Base-by-base conservation (phyloP, 2,329 filamentous ascomycete genomes). In the Colletotrichum sp. region DNA sequence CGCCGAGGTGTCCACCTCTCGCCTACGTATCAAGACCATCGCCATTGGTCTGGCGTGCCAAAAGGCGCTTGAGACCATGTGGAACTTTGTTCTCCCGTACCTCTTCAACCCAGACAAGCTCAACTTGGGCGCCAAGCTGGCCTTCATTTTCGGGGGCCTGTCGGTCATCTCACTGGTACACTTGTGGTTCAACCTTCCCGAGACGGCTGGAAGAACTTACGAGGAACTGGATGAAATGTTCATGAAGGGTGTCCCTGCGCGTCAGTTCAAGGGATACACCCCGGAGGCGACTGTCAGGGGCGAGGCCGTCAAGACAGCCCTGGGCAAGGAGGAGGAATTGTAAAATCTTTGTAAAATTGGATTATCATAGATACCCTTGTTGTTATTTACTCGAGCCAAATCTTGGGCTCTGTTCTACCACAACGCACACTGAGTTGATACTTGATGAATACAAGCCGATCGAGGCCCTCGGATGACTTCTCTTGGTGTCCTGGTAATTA, bases 21-120 rank as follows among this genome's bases (percentile, higher is more conserved):
- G 82, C 11, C 80, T 85, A 8, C 79, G 83, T 3, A 82, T 83
- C 71, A 84, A 84, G 74, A 86, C 85, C 18, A 80, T 84, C 33
- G 81, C 82, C 7, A 82, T 84, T 59, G 83, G 83, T n/a, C 72
- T 83, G 24, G 81, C 81, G 2, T 64, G 81, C 15, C 81, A 83
- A 71, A 81, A 82, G 73, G 66, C 65, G n/a, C 57, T 79, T 27
- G 74, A 57, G 8, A 70, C 74, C 31, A 70, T 68, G 66, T 75
- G 73, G 73, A 69, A 58, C 34, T 73, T 76, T 47, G 70, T 76
- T 27, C 51, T 76, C 34, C 83, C 77, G 1, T 75, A 77, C 67
- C 72, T 78, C n/a, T 76, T 78, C 70, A 78, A 78, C 58, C 77
- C 76, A 1, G 77, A 78, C 24, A 69, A 77, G 68, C 70, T 72